Evolutionary conservation across 495 filamentous ascomycete species (phyloP).

Genomic region (Alectoria sarmentosa): DNA sequence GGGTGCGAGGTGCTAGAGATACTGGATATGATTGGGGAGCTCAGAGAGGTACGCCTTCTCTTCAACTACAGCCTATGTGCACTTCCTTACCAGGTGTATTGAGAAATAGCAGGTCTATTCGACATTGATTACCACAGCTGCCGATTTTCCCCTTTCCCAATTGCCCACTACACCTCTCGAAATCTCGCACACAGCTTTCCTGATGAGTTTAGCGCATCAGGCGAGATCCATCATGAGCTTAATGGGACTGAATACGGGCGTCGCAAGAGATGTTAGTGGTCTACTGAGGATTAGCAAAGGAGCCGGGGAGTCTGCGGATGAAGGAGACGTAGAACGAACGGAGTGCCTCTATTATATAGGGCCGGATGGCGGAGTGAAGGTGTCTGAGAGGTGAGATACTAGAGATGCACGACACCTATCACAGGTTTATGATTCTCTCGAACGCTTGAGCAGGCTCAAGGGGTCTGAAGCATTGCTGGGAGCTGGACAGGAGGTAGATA

Average conservation of each 20-base stretch:
- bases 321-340: slow-evolving; percentile 44
- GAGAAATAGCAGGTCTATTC: slow-evolving; percentile 43
- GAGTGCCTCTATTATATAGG: slow-evolving; percentile 79
- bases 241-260: slow-evolving; percentile 71
- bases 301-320: slow-evolving; percentile 33
- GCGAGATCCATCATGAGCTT: slow-evolving; percentile 63
- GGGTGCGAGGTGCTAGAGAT: slow-evolving; percentile 31
- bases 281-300: slow-evolving; percentile 70
- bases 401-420: too few relatives aligned
- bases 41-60: slow-evolving; percentile 44
- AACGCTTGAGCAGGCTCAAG: background rate
- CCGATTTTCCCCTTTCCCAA: slow-evolving; percentile 63
- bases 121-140: slow-evolving; percentile 57
- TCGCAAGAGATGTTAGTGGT: slow-evolving; percentile 85
- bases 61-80: background rate
- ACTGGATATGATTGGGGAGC: slow-evolving; percentile 39
- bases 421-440: too few relatives aligned
- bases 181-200: slow-evolving; percentile 60
- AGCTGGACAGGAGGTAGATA: too few relatives aligned
- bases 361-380: slow-evolving; percentile 66
- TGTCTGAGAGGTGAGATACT: slow-evolving; percentile 79
- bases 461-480: background rate
- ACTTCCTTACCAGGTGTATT: background rate
- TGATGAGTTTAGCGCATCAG: slow-evolving; percentile 63
- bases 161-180: slow-evolving; percentile 51